phyloP scores from a whole-genome alignment of 306 rosid species.

The Quercus aquifolioides region DNA sequence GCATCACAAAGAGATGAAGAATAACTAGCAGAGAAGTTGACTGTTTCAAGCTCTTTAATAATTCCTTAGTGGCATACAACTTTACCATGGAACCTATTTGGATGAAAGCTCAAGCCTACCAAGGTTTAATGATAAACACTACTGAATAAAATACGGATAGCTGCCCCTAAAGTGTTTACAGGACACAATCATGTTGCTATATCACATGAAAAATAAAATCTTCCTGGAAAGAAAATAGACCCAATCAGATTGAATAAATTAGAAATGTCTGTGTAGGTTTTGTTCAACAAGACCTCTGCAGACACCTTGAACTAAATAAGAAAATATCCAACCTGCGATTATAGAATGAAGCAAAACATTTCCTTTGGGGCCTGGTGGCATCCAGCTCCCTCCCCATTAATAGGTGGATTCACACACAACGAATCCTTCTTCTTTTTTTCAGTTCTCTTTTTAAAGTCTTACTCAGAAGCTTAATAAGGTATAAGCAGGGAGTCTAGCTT shows the following conservation, averaged over 20 bases:
- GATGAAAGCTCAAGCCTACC: neutral
- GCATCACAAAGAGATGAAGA: neutral
- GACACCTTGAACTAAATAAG: neutral
- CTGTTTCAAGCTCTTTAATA: neutral
- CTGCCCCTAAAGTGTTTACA: constrained; percentile 10
- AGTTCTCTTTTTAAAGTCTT: neutral
- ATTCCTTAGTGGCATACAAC: neutral
- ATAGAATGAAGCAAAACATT: neutral
- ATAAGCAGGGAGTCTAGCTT: neutral
- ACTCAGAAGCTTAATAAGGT: neutral
- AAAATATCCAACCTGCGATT: neutral
- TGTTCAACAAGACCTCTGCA: neutral
- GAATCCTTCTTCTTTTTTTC: neutral
- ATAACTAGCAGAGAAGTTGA: neutral
- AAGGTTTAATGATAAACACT: neutral
- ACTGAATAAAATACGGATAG: neutral
- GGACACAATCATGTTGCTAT: neutral
- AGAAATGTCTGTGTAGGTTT: neutral
- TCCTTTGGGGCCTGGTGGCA: neutral
- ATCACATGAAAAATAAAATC: neutral
- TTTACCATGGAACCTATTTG: neutral
- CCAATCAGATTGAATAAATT: neutral
- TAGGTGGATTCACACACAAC: neutral
- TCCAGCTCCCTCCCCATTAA: neutral
- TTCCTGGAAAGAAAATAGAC: neutral